A percentile compares a stretch with the other conserved stretches of the same genome.
These are phyloP conservation scores for Nicotiana noctiflora DNA, from an alignment of 257 asterid species.

Conservation along the genomic window DNA sequence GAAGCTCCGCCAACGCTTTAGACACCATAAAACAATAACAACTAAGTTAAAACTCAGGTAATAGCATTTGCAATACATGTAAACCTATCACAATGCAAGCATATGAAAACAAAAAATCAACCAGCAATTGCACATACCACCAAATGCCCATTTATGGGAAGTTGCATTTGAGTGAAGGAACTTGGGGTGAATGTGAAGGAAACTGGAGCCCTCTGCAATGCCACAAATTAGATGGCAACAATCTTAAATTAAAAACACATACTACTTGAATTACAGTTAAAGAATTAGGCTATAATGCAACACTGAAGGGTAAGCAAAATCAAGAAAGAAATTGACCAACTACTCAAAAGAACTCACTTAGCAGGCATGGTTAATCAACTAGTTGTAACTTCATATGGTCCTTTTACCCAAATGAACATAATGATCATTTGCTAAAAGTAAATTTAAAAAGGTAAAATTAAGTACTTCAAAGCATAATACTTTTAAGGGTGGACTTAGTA, in stretches of 20 bases:
- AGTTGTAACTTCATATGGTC: background rate
- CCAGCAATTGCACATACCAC: slow-evolving; percentile 53
- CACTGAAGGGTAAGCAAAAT: background rate
- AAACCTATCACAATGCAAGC: background rate
- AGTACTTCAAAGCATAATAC: slow-evolving; percentile 34
- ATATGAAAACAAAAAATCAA: background rate
- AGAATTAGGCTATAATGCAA: background rate
- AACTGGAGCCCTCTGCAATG: slow-evolving; percentile 62
- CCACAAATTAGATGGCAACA: background rate
- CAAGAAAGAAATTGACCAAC: background rate
- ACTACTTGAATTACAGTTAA: slow-evolving; percentile 3
- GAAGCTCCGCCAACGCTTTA: slow-evolving; percentile 87
- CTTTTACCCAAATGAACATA: background rate
- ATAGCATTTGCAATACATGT: slow-evolving; percentile 7
- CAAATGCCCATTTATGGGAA: slow-evolving; percentile 97
- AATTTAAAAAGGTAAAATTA: background rate
- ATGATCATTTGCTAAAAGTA: background rate
- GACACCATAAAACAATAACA: slow-evolving; percentile 15
- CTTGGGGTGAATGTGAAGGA: slow-evolving; percentile 83
- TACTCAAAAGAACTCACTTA: slow-evolving; percentile 2
- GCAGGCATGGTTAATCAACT: background rate
- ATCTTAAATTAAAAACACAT: background rate
- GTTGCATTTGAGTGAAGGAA: slow-evolving; percentile 97
- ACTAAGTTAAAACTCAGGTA: background rate
- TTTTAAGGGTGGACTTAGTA: slow-evolving; percentile 47